These are phyloP conservation scores for Escovopsis sp. DNA, from an alignment of 2,329 filamentous ascomycete species.

Conservation along the genomic window DNA sequence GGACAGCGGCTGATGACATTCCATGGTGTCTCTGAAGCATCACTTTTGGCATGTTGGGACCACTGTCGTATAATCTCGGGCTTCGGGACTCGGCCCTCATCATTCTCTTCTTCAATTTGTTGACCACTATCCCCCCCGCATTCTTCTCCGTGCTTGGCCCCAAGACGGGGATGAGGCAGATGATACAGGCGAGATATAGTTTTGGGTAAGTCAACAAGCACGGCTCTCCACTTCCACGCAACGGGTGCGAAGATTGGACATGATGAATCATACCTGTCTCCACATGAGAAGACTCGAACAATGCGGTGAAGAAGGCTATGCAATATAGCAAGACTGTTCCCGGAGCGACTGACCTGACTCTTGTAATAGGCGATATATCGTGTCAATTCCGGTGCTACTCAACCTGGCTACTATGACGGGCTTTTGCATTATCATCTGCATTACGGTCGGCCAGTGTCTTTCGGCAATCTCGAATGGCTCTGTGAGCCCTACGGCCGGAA, in stretches of 20 bases:
- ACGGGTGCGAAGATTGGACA: too few species aligned
- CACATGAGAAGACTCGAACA: too few species aligned
- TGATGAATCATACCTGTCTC: too few species aligned
- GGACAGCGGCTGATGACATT: too few species aligned
- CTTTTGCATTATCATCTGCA: slow-evolving; percentile 46
- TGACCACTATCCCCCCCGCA: slow-evolving; percentile 37
- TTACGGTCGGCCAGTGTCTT: slow-evolving; percentile 44
- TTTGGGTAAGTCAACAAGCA: slow-evolving; percentile 30
- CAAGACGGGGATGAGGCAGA: slow-evolving; percentile 48
- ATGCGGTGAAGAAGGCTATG: too few species aligned
- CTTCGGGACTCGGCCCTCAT: slow-evolving; percentile 41
- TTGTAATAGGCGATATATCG: slow-evolving; percentile 32
- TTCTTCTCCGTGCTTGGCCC: slow-evolving; percentile 43
- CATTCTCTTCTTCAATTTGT: slow-evolving; percentile 47
- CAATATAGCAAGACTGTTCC: not conserved
- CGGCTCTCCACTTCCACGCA: not conserved
- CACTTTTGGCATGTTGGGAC: slow-evolving; percentile 48
- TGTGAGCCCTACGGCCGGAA: slow-evolving; percentile 39
- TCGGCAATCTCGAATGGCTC: slow-evolving; percentile 33
- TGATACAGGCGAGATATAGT: slow-evolving; percentile 48
- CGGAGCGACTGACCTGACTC: slow-evolving; percentile 2
- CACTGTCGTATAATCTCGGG: slow-evolving; percentile 35
- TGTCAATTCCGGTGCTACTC: slow-evolving; percentile 43
- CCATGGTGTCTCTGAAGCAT: slow-evolving; percentile 23
- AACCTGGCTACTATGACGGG: slow-evolving; percentile 47